Conservation (phyloP, 148 eudicot genomes). For the Persicaria maculosa region DNA sequence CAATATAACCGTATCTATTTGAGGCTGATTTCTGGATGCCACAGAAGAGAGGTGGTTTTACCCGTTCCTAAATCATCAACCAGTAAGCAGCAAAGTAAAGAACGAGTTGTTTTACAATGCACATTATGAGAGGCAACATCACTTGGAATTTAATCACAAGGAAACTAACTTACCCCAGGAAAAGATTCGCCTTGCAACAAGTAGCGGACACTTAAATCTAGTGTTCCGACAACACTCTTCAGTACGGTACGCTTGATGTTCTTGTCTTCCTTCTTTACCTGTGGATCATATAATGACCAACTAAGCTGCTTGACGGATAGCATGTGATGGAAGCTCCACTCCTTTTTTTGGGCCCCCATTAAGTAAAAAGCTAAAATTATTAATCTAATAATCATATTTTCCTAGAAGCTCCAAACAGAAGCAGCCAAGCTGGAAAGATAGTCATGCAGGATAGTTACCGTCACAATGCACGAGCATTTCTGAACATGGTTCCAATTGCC, state of each 20-base stretch:
- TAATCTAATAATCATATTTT: neutral
- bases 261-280: conserved; percentile 61
- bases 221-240: conserved; percentile 76
- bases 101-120: neutral
- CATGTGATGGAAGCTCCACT: neutral
- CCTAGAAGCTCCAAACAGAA: neutral
- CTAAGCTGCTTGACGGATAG: neutral
- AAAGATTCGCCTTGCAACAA: conserved; percentile 62
- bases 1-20: conserved; percentile 48
- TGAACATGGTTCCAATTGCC: conserved; percentile 37
- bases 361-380: neutral
- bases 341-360: neutral
- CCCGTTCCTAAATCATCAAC: conserved; percentile 36
- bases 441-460: conserved; percentile 32
- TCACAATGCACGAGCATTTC: conserved; percentile 44
- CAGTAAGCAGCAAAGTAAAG: neutral
- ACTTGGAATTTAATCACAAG: neutral
- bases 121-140: neutral
- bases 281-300: conserved; percentile 10
- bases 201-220: conserved; percentile 58
- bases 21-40: conserved; percentile 23
- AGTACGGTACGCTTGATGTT: conserved; percentile 33
- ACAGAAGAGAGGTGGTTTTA: conserved; percentile 37
- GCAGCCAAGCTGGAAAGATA: neutral
- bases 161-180: conserved; percentile 56